Percentiles rank a stretch among this genome's conserved stretches.
Evolutionary conservation across 208 protist species (phyloP).

Genomic region (Polymyxa betae): DNA sequence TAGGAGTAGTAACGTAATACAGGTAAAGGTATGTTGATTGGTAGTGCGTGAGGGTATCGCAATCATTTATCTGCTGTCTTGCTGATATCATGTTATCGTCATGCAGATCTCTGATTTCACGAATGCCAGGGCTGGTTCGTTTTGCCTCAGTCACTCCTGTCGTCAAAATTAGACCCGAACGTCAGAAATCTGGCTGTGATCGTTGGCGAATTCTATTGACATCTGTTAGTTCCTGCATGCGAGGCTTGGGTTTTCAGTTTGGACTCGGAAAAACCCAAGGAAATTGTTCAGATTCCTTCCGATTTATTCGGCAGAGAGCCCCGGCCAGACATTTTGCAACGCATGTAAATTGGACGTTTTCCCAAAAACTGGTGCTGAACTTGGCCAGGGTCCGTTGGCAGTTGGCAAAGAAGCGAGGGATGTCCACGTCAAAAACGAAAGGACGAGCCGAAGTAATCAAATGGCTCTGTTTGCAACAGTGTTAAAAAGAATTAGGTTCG

Average conservation of each 20-base stretch:
- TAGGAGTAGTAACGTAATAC: too few relatives aligned
- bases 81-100: too few relatives aligned
- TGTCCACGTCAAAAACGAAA: not conserved
- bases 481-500: not conserved
- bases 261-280: not conserved
- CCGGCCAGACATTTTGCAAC: not conserved
- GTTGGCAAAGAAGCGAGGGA: not conserved
- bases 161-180: too few relatives aligned
- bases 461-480: not conserved
- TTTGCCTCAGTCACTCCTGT: too few relatives aligned
- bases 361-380: not conserved
- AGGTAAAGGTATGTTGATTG: too few relatives aligned
- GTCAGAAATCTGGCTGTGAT: too few relatives aligned
- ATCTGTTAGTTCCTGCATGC: not conserved
- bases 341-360: not conserved
- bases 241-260: not conserved
- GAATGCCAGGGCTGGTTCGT: too few relatives aligned
- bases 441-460: not conserved
- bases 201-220: too few relatives aligned
- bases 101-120: too few relatives aligned
- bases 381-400: not conserved
- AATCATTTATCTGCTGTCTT: too few relatives aligned
- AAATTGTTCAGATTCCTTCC: not conserved
- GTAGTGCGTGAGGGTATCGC: too few relatives aligned
- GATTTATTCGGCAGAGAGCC: not conserved